Evolutionary conservation across 192 early-diverging fungal genomes (phyloP), one percentile per base, ranked within the genome.

Genomic region (Gigaspora rosea): DNA sequence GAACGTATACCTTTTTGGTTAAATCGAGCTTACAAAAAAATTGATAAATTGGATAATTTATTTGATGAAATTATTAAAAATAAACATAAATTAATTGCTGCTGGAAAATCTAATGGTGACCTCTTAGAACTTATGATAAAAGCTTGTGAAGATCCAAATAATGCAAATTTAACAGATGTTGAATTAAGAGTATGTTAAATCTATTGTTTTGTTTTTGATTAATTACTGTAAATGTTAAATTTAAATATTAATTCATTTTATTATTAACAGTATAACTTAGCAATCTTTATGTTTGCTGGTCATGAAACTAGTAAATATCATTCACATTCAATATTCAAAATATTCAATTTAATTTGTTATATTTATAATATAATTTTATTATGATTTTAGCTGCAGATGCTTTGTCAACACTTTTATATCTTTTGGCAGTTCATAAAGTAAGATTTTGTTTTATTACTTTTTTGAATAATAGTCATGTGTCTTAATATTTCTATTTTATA

Each of bases 291-390:
- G 59, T 62, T 62, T 10, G 59, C 59, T 27, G 59, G 59, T 33
- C 59, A 62, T 62, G 59, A 62, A 13, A 62, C 59, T 15, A 62
- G 59, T 62, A 62, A 62, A 33, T 62, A 59, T n/a, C 8, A 20
- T 8, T 10, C 18, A 11, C 22, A 58, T 7, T 62, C 32, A 62
- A 1, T 62, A 4, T 32, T 11, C 22, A 20, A 13, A 62, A 13
- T 12, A 32, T 13, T 35, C 11, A 9, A 33, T 7, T 62, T 62
- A 62, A 27, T 9, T 11, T 27, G 6, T 32, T 32, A 62, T 15
- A n/a, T 0, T 16, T 33, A 62, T 11, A 27, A 27, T 9, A 11
- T n/a, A 10, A n/a, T 62, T 35, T 22, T 15, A 62, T 13, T 33
- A 62, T 62, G 22, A 10, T 15, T 33, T 62, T 62, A 62, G 59